Conservation (phyloP, 1,139 yeast species). For the Lodderomyces metapsilosis region DNA sequence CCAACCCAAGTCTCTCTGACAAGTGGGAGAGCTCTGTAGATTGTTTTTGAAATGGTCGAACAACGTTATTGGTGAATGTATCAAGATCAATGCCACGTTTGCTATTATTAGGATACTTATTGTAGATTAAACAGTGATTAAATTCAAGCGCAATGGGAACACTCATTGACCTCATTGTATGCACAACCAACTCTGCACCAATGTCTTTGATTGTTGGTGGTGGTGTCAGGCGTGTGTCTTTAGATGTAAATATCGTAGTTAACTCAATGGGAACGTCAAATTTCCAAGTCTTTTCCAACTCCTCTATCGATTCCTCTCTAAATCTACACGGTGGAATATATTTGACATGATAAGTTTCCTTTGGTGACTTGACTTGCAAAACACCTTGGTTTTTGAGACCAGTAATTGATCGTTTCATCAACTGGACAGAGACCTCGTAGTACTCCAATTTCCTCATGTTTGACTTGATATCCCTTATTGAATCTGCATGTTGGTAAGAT, state of each 20-base stretch:
- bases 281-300: constrained; percentile 24
- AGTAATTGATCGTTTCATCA: constrained; percentile 16
- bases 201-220: constrained; percentile 34
- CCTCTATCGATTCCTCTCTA: constrained; percentile 15
- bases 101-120: constrained; percentile 13
- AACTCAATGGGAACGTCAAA: constrained; percentile 31
- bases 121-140: constrained; percentile 38
- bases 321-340: constrained; percentile 34
- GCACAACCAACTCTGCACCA: constrained; percentile 31
- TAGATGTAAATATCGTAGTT: constrained; percentile 9
- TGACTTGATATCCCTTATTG: constrained; percentile 14
- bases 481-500: constrained; percentile 15
- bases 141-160: constrained; percentile 40
- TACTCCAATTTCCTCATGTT: constrained; percentile 11
- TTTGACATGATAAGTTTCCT: constrained; percentile 22
- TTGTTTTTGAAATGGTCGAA: constrained; percentile 21
- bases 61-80: constrained; percentile 23
- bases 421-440: constrained; percentile 16
- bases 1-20: constrained; percentile 22
- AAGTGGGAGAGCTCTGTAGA: constrained; percentile 22
- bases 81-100: constrained; percentile 23
- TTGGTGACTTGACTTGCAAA: constrained; percentile 28
- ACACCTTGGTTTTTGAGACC: constrained; percentile 18
- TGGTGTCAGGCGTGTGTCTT: constrained; percentile 5
- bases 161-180: constrained; percentile 32